These are phyloP conservation scores for Amphicarpaea edgeworthii DNA, from an alignment of 306 rosid genomes.

Conservation along the genomic window DNA sequence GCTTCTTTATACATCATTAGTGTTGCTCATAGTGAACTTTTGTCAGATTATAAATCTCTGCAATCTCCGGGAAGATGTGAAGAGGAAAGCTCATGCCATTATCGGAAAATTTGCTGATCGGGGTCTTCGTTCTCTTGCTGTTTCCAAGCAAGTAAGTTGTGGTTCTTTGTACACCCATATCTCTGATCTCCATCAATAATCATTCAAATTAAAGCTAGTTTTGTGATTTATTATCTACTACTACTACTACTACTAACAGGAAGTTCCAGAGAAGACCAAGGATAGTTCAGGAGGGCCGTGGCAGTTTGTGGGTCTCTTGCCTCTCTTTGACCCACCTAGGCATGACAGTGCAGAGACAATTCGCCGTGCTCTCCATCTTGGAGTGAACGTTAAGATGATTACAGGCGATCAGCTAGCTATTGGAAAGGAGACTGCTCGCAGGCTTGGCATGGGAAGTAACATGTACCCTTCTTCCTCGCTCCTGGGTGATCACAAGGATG, in stretches of 20 bases:
- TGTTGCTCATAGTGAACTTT: slow-evolving; percentile 13
- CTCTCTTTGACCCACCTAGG: slow-evolving; percentile 90
- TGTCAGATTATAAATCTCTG: slow-evolving; percentile 72
- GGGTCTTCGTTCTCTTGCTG: slow-evolving; percentile 84
- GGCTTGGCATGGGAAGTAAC: slow-evolving; percentile 92
- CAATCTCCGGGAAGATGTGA: slow-evolving; percentile 57
- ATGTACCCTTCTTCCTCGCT: slow-evolving; percentile 93
- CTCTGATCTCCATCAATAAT: background rate
- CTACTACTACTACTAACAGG: slow-evolving; percentile 50
- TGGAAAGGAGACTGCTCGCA: slow-evolving; percentile 85
- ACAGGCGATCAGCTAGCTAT: slow-evolving; percentile 89
- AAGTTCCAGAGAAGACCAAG: slow-evolving; percentile 65
- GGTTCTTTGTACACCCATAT: background rate
- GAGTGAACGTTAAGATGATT: slow-evolving; percentile 89
- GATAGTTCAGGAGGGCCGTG: slow-evolving; percentile 74
- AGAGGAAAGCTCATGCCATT: slow-evolving; percentile 62
- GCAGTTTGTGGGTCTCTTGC: slow-evolving; percentile 80
- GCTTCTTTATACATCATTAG: background rate
- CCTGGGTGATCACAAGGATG: slow-evolving; percentile 69
- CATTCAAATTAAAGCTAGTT: slow-evolving; percentile 19
- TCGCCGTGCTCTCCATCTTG: slow-evolving; percentile 69
- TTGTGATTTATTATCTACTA: slow-evolving; percentile 28
- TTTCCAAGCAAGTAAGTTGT: slow-evolving; percentile 61
- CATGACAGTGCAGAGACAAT: slow-evolving; percentile 92
- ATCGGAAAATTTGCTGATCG: slow-evolving; percentile 80